phyloP scores from a whole-genome alignment of 345 rosid genomes.

The Brassica rapa region DNA sequence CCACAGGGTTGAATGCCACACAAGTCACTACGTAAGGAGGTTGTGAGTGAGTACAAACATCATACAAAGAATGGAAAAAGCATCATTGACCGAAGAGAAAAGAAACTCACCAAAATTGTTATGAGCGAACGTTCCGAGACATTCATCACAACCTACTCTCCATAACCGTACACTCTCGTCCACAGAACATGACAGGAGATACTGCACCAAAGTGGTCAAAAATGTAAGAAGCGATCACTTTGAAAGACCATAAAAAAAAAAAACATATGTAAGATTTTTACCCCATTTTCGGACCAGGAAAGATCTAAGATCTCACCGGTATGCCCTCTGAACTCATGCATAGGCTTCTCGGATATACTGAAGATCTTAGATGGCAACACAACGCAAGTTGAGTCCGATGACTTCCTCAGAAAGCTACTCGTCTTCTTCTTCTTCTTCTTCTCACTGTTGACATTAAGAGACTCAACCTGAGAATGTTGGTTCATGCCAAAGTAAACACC shows the following conservation, averaged over 20 bases:
- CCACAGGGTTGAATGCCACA: slow-evolving; percentile 60
- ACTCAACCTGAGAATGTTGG: slow-evolving; percentile 47
- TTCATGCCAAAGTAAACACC: slow-evolving; percentile 60
- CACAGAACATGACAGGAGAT: slow-evolving; percentile 63
- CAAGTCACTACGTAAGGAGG: slow-evolving; percentile 54
- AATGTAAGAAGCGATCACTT: too few species aligned
- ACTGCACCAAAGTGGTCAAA: slow-evolving; percentile 40
- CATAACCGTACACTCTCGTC: slow-evolving; percentile 71
- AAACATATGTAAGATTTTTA: slow-evolving; percentile 8
- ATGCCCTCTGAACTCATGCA: slow-evolving; percentile 73
- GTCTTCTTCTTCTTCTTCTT: slow-evolving; percentile 38
- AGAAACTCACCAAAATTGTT: slow-evolving; percentile 56
- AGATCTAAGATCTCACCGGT: slow-evolving; percentile 68
- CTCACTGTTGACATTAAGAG: slow-evolving; percentile 43
- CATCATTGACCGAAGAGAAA: neutral
- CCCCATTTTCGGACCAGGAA: slow-evolving; percentile 78
- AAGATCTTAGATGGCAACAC: slow-evolving; percentile 67
- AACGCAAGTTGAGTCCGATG: slow-evolving; percentile 60
- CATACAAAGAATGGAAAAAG: neutral
- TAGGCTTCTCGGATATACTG: slow-evolving; percentile 59
- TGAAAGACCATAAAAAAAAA: too few species aligned
- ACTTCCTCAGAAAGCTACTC: slow-evolving; percentile 45
- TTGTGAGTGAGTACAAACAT: slow-evolving; percentile 6
- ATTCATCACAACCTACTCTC: slow-evolving; percentile 56
- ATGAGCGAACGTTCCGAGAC: slow-evolving; percentile 59